Percentiles rank a stretch among this genome's conserved stretches.
Conservation (phyloP, 2,329 filamentous ascomycete genomes). For the Coleophoma eucalyptorum region DNA sequence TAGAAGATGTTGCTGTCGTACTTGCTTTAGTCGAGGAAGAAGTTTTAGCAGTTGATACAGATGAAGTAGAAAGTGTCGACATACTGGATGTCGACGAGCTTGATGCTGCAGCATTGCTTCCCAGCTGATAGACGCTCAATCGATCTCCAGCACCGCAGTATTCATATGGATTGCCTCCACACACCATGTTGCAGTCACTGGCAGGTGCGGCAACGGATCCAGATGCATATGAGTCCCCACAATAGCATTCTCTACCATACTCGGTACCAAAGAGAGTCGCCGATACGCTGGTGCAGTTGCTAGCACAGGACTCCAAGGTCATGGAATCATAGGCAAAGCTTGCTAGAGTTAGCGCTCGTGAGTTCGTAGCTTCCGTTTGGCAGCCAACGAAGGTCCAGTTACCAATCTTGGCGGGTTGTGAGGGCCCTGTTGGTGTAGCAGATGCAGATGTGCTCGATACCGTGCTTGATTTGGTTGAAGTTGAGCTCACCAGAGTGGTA, state of each 20-base stretch:
- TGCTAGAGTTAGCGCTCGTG: conserved; percentile 10
- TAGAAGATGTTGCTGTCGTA: neutral
- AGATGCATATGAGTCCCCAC: conserved; percentile 15
- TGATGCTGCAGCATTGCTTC: neutral
- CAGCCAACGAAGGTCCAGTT: conserved; percentile 4
- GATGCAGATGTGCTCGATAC: neutral
- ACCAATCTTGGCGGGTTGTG: conserved; percentile 1
- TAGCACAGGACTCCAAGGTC: conserved; percentile 21
- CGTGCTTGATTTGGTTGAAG: neutral
- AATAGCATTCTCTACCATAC: conserved; percentile 28
- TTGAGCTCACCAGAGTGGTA: neutral
- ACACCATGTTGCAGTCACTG: conserved; percentile 1
- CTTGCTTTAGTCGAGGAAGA: neutral
- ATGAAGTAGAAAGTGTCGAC: conserved; percentile 3
- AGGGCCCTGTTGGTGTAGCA: conserved; percentile 2
- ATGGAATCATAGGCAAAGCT: conserved; percentile 14
- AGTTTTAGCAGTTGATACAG: conserved; percentile 1
- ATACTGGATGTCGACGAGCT: neutral
- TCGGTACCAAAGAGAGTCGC: conserved; percentile 28
- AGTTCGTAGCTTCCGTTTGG: conserved; percentile 3
- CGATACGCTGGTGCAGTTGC: conserved; percentile 18
- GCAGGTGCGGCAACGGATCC: neutral
- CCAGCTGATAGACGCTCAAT: neutral
- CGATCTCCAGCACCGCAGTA: conserved; percentile 8
- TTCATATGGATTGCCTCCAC: neutral